Evolutionary conservation across 208 protist genomes (phyloP).

Genomic region (Tritrichomonas foetus): DNA sequence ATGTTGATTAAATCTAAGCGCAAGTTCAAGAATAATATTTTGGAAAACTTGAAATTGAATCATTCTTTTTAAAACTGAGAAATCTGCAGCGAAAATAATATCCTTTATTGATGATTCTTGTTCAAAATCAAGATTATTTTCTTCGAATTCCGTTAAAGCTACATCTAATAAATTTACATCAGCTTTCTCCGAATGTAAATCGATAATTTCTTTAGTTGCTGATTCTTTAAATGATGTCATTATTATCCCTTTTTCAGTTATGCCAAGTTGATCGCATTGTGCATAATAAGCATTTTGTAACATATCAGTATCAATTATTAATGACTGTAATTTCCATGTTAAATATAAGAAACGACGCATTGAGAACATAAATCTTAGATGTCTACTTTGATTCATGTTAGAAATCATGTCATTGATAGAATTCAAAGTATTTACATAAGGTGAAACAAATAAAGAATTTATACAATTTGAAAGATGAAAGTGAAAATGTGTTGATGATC

Average conservation of each 20-base stretch:
- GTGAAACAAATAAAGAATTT: background rate
- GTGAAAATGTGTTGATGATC: background rate
- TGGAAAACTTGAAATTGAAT: background rate
- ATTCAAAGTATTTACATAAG: background rate
- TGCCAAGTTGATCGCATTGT: background rate
- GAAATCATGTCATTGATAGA: background rate
- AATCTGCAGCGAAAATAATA: background rate
- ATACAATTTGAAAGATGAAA: background rate
- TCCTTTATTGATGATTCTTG: background rate
- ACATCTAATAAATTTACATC: background rate
- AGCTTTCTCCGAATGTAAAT: background rate
- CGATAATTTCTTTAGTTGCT: background rate
- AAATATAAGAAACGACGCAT: background rate
- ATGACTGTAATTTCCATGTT: background rate
- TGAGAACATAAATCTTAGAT: background rate
- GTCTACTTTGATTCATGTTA: conserved; percentile 3
- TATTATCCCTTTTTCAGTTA: background rate
- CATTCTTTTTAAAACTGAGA: background rate
- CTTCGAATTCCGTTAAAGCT: background rate
- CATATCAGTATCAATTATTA: background rate
- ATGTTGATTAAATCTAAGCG: background rate
- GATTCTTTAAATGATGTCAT: background rate
- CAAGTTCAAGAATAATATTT: background rate
- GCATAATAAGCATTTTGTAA: background rate
- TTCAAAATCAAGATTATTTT: background rate